Evolutionary conservation across 306 rosid genomes (phyloP).

Genomic region (Vigna hirtella): DNA sequence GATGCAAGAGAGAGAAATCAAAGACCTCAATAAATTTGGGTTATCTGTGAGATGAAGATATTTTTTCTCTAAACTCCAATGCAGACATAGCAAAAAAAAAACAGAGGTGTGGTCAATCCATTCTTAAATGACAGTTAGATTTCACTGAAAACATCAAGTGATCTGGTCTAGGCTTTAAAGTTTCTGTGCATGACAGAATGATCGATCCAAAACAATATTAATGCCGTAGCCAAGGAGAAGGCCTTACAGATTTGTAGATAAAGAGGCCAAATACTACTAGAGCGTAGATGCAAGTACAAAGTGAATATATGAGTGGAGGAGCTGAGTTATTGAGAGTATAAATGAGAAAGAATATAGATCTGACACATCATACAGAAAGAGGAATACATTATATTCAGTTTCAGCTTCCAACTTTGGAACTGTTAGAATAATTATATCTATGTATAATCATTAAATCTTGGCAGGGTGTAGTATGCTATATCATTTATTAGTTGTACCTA

Average conservation of each 20-base stretch:
- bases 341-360: not conserved
- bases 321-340: not conserved
- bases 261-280: not conserved
- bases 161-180: not conserved
- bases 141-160: not conserved
- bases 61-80: not conserved
- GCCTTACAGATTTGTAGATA: conserved; percentile 1
- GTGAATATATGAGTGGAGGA: not conserved
- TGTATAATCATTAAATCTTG: too few species aligned
- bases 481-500: too few species aligned
- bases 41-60: not conserved
- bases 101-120: not conserved
- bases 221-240: conserved; percentile 7
- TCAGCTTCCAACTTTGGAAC: not conserved
- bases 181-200: not conserved
- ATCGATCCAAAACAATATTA: conserved; percentile 1
- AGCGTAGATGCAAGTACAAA: conserved; percentile 6
- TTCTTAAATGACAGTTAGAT: not conserved
- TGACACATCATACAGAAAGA: not conserved
- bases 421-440: too few species aligned
- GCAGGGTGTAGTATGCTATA: too few species aligned
- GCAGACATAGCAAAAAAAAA: conserved; percentile 8
- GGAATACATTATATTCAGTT: conserved; percentile 16
- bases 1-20: not conserved
- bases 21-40: not conserved